Percentiles rank a stretch among this genome's conserved stretches.
phyloP scores from a whole-genome alignment of 805 yeast genomes.

The Kluyveromyces dobzhanskii region DNA sequence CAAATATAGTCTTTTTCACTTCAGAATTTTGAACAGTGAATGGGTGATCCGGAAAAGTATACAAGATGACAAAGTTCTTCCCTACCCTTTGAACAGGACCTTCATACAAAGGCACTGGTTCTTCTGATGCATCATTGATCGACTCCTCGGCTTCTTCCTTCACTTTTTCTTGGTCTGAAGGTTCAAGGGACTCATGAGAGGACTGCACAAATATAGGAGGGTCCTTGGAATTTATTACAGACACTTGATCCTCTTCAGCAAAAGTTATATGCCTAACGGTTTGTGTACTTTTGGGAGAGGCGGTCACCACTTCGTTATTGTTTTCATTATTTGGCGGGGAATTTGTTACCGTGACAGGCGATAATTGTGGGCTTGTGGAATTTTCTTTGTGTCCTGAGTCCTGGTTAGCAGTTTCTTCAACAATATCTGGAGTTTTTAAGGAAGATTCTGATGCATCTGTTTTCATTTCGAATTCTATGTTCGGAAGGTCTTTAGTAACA shows the following conservation, averaged over 20 bases:
- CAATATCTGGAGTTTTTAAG: too few species aligned
- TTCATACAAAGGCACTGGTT: constrained; percentile 32
- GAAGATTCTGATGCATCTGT: too few species aligned
- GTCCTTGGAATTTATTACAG: constrained; percentile 10
- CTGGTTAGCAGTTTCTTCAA: too few species aligned
- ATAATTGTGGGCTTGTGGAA: too few species aligned
- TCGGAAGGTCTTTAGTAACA: too few species aligned
- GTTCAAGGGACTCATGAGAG: not conserved
- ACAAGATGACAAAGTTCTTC: constrained; percentile 44
- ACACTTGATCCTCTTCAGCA: constrained; percentile 11
- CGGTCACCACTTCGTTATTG: too few species aligned
- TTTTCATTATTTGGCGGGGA: too few species aligned
- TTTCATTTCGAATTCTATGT: too few species aligned
- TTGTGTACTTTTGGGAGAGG: too few species aligned
- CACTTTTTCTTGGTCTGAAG: not conserved
- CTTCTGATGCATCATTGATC: constrained; percentile 3
- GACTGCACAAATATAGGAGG: constrained; percentile 7
- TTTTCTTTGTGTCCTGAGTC: too few species aligned
- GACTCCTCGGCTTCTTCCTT: constrained; percentile 1
- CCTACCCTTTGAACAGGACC: constrained; percentile 65
- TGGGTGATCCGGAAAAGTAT: constrained; percentile 28
- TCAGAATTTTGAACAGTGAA: constrained; percentile 9
- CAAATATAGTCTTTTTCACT: constrained; percentile 39
- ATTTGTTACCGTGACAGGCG: too few species aligned
- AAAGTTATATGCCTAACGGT: constrained; percentile 15